A percentile compares a stretch with the other conserved stretches of the same genome.
Evolutionary conservation across 495 filamentous ascomycete genomes (phyloP).

Genomic region (Sphaerosporella brunnea): DNA sequence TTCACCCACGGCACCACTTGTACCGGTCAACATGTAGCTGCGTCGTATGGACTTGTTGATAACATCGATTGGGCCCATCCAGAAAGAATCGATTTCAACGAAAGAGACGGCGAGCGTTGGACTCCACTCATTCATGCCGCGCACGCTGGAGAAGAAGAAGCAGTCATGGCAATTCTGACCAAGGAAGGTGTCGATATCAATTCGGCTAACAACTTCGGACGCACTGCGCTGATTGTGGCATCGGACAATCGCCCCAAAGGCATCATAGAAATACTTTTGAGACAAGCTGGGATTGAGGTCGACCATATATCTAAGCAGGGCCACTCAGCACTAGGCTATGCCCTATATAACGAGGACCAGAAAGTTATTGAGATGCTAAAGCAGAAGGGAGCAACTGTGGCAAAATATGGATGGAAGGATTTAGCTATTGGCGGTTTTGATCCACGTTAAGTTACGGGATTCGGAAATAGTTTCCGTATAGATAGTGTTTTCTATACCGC

Average conservation of each 20-base stretch:
- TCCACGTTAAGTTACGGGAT: too few relatives aligned
- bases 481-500: too few relatives aligned
- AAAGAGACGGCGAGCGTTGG: background rate
- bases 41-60: background rate
- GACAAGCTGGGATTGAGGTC: background rate
- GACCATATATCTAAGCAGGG: background rate
- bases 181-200: slow-evolving; percentile 1
- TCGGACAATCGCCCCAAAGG: background rate
- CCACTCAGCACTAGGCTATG: background rate
- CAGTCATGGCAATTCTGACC: background rate
- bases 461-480: too few relatives aligned
- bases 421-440: too few relatives aligned
- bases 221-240: background rate
- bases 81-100: background rate
- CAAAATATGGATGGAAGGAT: background rate
- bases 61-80: background rate
- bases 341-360: background rate
- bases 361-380: background rate
- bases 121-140: slow-evolving; percentile 1
- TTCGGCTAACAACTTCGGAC: background rate
- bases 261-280: background rate
- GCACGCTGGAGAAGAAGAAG: background rate
- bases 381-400: slow-evolving; percentile 1
- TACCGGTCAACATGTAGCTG: background rate
- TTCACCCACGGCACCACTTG: too few relatives aligned